Percentiles rank a stretch among this genome's conserved stretches.
Conservation (phyloP, 2,329 filamentous ascomycete species). For the Westerdykella aurantiaca region DNA sequence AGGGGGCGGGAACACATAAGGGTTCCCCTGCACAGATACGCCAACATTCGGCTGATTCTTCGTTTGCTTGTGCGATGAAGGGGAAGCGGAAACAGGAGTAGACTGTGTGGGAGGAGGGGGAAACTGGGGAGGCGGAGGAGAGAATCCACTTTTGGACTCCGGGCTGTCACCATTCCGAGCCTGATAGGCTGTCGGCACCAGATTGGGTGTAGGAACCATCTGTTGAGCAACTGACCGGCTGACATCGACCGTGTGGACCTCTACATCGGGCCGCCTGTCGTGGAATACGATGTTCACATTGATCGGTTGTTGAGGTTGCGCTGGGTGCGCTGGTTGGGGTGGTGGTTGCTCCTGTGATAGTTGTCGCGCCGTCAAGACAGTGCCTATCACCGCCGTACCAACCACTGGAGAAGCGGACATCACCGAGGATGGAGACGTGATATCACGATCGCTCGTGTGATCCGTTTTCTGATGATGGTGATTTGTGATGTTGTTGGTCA, state of each 20-base stretch:
- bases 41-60: not conserved
- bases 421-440: conserved; percentile 22
- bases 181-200: not conserved
- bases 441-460: conserved; percentile 6
- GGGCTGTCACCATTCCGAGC: not conserved
- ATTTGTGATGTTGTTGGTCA: not conserved
- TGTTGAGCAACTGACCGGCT: not conserved
- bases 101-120: not conserved
- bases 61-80: not conserved
- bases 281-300: conserved; percentile 31
- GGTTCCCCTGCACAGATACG: not conserved
- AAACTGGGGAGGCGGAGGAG: not conserved
- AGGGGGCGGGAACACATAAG: not conserved
- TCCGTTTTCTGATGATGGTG: conserved; percentile 9
- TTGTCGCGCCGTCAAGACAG: conserved; percentile 29
- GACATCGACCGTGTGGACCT: conserved; percentile 6
- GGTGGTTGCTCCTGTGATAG: conserved; percentile 13
- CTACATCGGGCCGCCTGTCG: conserved; percentile 17
- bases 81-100: not conserved
- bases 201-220: not conserved
- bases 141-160: not conserved
- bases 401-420: conserved; percentile 31
- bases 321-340: conserved; percentile 17
- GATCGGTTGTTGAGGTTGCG: conserved; percentile 13
- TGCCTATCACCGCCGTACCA: conserved; percentile 27